Evolutionary conservation across 2,329 filamentous ascomycete species (phyloP).

Genomic region (Aspergillus caelatus): DNA sequence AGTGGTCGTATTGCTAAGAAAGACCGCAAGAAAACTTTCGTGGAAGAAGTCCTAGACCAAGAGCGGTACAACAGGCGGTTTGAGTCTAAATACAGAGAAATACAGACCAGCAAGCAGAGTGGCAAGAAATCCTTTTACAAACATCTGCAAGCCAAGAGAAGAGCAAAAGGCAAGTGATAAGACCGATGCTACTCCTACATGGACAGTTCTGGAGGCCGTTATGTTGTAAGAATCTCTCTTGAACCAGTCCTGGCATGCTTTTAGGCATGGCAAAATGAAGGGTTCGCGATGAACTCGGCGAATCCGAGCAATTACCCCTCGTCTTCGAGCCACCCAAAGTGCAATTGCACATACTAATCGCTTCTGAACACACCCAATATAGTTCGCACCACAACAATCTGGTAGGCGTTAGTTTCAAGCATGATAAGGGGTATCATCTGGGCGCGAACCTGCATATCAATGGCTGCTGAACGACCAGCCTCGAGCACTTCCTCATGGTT

Average conservation of each 20-base stretch:
- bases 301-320: neutral
- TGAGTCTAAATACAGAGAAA: slow-evolving; percentile 82
- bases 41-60: slow-evolving; percentile 77
- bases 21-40: slow-evolving; percentile 82
- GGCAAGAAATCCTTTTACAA: slow-evolving; percentile 92
- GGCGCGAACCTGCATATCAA: slow-evolving; percentile 62
- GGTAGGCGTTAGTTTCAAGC: slow-evolving; percentile 22
- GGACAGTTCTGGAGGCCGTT: neutral
- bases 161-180: slow-evolving; percentile 16
- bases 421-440: neutral
- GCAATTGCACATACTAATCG: neutral
- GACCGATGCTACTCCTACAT: neutral
- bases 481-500: slow-evolving; percentile 69
- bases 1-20: slow-evolving; percentile 80
- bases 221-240: neutral
- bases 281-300: neutral
- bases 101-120: slow-evolving; percentile 79
- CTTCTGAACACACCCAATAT: slow-evolving; percentile 33
- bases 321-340: neutral
- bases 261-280: neutral
- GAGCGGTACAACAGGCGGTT: slow-evolving; percentile 71
- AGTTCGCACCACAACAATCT: slow-evolving; percentile 42
- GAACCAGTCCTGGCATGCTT: neutral
- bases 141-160: slow-evolving; percentile 66
- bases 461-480: slow-evolving; percentile 60